A percentile compares a stretch with the other conserved stretches of the same genome.
These are phyloP conservation scores for Allium sativum DNA, from an alignment of 106 monocot species.

Conservation along the genomic window DNA sequence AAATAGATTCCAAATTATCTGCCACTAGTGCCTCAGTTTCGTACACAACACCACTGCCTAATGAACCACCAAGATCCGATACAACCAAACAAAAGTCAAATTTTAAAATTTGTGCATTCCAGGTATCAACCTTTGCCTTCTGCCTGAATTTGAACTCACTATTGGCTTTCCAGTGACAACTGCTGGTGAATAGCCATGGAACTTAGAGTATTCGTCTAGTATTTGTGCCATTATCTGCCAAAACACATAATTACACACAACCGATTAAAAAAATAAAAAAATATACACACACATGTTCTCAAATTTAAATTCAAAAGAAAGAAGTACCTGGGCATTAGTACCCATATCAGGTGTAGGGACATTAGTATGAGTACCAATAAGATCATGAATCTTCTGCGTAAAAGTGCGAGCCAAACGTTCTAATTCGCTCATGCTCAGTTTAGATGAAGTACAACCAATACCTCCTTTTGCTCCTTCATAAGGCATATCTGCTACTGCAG, in stretches of 20 bases:
- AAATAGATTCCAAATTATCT: constrained; percentile 65
- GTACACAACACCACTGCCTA: constrained; percentile 75
- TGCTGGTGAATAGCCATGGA: too few species aligned
- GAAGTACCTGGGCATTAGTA: constrained; percentile 97
- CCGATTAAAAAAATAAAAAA: too few species aligned
- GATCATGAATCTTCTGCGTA: constrained; percentile 87
- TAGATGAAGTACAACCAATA: too few species aligned
- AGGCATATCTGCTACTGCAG: constrained; percentile 86
- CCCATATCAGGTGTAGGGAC: constrained; percentile 97
- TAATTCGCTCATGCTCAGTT: constrained; percentile 56
- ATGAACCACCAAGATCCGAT: constrained; percentile 92
- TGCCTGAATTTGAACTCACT: neutral
- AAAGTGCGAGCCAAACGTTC: constrained; percentile 84
- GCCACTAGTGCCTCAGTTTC: constrained; percentile 66
- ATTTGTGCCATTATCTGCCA: constrained; percentile 93
- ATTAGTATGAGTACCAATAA: constrained; percentile 75
- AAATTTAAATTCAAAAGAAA: too few species aligned
- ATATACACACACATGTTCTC: too few species aligned
- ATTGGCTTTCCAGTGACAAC: too few species aligned
- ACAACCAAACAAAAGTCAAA: too few species aligned
- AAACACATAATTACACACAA: neutral
- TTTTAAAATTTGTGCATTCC: too few species aligned
- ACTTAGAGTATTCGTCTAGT: constrained; percentile 90
- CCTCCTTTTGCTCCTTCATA: too few species aligned
- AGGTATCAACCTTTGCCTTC: too few species aligned